Conservation (phyloP, 441 rosid species). For the Syzygium malaccense region DNA sequence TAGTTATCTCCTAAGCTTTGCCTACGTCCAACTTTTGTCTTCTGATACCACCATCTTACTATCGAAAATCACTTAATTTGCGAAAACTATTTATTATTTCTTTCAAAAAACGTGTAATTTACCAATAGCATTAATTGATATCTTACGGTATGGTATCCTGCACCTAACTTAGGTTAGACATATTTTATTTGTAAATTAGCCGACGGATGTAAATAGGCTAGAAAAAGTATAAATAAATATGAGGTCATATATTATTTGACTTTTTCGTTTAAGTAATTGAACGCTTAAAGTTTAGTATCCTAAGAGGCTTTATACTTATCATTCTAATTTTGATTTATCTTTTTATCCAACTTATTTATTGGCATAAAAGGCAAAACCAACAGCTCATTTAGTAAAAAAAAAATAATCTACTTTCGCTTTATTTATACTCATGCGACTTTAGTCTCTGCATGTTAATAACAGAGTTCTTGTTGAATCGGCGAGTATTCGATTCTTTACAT, state of each 20-base stretch:
- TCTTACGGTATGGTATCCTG: background rate
- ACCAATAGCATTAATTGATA: background rate
- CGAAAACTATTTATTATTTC: background rate
- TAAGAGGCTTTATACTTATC: background rate
- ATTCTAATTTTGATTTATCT: background rate
- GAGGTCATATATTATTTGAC: background rate
- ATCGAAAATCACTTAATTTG: background rate
- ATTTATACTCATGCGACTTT: background rate
- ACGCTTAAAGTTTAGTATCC: background rate
- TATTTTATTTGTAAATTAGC: no score
- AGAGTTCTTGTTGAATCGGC: fast-evolving
- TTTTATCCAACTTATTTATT: background rate
- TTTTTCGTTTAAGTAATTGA: background rate
- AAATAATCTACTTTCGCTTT: background rate
- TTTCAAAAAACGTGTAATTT: background rate
- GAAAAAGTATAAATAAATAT: background rate
- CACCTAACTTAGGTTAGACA: background rate
- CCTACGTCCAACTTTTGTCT: background rate
- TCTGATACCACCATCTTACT: background rate
- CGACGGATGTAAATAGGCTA: background rate
- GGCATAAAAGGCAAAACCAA: background rate
- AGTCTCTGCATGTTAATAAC: fast-evolving
- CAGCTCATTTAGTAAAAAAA: background rate
- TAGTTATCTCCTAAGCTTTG: background rate
- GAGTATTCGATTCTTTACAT: background rate